Percentiles rank a stretch among this genome's conserved stretches.
These are phyloP conservation scores for Spergularia azorica DNA, from an alignment of 179 eudicot species.

Conservation along the genomic window DNA sequence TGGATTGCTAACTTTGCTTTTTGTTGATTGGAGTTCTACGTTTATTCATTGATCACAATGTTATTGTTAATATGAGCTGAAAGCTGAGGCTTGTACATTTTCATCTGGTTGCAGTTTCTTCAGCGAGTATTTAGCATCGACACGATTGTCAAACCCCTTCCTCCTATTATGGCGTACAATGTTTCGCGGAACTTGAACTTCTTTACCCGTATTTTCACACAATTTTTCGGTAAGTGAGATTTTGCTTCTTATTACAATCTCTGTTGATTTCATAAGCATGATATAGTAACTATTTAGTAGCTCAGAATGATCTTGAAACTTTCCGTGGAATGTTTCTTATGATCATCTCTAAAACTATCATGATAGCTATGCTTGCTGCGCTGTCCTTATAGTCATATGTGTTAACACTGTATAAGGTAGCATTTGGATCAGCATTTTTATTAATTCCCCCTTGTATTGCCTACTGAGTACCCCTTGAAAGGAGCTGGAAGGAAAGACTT, in stretches of 20 bases:
- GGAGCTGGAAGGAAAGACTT: too few relatives aligned
- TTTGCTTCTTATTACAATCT: background rate
- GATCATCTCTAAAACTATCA: too few relatives aligned
- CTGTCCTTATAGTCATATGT: too few relatives aligned
- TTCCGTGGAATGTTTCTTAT: background rate
- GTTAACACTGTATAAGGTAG: too few relatives aligned
- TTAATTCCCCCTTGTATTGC: too few relatives aligned
- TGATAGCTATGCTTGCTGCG: too few relatives aligned
- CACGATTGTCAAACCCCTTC: conserved; percentile 95
- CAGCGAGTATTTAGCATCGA: conserved; percentile 89
- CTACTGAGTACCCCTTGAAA: too few relatives aligned
- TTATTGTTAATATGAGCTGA: background rate
- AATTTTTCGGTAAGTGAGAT: conserved; percentile 71
- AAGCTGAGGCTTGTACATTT: conserved; percentile 15
- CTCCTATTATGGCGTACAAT: conserved; percentile 79
- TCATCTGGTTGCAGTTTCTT: conserved; percentile 66
- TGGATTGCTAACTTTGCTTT: background rate
- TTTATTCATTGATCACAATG: background rate
- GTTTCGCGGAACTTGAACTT: conserved; percentile 86
- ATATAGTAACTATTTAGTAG: background rate
- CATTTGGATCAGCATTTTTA: too few relatives aligned
- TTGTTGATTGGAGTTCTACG: background rate
- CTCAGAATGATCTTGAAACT: background rate
- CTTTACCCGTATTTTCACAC: conserved; percentile 95
- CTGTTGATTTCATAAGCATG: background rate